phyloP scores from a whole-genome alignment of 2,329 filamentous ascomycete species.

The Microcyclospora pomicola region DNA sequence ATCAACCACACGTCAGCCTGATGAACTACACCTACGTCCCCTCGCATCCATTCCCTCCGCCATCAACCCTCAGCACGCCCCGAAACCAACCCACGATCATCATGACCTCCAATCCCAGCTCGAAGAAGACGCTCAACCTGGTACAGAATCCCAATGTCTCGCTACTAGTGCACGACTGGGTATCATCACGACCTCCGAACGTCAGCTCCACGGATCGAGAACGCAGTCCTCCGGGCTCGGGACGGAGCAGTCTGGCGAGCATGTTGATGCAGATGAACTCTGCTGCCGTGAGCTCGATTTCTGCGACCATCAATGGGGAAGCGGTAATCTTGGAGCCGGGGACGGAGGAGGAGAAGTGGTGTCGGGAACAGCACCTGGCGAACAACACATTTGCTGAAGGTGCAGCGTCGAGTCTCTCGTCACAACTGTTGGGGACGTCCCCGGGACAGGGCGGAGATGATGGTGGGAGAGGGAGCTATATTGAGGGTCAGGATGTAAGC shows the following conservation, averaged over 20 bases:
- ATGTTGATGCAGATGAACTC: constrained; percentile 86
- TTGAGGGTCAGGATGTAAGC: constrained; percentile 69
- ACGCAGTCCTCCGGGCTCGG: constrained; percentile 47
- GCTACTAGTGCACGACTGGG: constrained; percentile 95
- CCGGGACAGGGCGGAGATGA: constrained; percentile 23
- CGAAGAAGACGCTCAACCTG: constrained; percentile 71
- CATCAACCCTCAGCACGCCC: constrained; percentile 42
- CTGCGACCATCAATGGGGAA: constrained; percentile 82
- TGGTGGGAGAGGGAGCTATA: constrained; percentile 48
- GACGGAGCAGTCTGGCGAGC: constrained; percentile 59
- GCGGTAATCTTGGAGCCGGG: constrained; percentile 60
- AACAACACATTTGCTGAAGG: constrained; percentile 55
- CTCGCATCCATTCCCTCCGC: constrained; percentile 13
- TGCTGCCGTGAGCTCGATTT: constrained; percentile 73
- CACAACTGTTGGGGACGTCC: constrained; percentile 14
- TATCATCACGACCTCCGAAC: constrained; percentile 75
- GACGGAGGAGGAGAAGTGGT: constrained; percentile 73
- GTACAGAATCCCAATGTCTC: constrained; percentile 75
- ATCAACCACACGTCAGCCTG: constrained; percentile 79
- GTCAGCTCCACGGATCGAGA: constrained; percentile 32
- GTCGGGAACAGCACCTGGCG: constrained; percentile 67
- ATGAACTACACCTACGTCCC: constrained; percentile 99
- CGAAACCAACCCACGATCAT: constrained; percentile 52
- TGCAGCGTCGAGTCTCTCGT: not conserved
- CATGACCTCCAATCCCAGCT: constrained; percentile 73